Evolutionary conservation across 495 filamentous ascomycete genomes (phyloP), one percentile per base, ranked within the genome.

Genomic region (Pseudotulostoma volvatum): DNA sequence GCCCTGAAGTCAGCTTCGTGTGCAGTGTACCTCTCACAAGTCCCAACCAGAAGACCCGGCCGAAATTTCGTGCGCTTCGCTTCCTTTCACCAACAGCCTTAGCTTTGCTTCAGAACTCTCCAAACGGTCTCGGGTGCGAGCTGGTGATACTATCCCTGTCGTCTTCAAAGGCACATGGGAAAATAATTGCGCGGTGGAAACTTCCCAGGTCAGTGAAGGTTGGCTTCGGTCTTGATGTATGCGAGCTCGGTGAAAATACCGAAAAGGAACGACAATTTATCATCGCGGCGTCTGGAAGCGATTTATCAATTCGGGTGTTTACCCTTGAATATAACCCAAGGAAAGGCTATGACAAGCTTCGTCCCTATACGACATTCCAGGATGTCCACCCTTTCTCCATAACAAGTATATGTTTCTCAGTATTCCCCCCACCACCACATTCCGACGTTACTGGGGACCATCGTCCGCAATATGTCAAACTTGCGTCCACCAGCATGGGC

Each of bases 401-500:
- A 54, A 95, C 88, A 3, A 80, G 77, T 44, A 64, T 94, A 35
- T 66, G 70, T 40, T 88, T 94, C 54, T 88, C 87, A 4, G 66
- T 68, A 18, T 82, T 83, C 53, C 57, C 52, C 19, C 64, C 76
- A 3, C 79, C 79, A 0, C 41, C 66, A 34, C 63, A 62, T 31
- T 59, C 65, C 7, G 5, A 28, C 5, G 50, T 63, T 30, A 51
- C 62, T 1, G 54, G 61, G 40, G 55, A 62, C 8, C 52, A 67
- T 38, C 56, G 54, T 17, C 66, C 67, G 7, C 72, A 79, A 41
- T 68, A 74, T 43, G 55, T 94, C 42, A 86, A 83, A 47, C 69
- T 97, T 4, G 87, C 85, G 13, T 90, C 82, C 35, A 77, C 83
- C 34, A 82, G 79, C 43, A 76, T 92, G 53, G 83, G 78, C 40